Base-by-base conservation (phyloP, 1,284 basidiomycete species). In the Spongispora temasekensis region DNA sequence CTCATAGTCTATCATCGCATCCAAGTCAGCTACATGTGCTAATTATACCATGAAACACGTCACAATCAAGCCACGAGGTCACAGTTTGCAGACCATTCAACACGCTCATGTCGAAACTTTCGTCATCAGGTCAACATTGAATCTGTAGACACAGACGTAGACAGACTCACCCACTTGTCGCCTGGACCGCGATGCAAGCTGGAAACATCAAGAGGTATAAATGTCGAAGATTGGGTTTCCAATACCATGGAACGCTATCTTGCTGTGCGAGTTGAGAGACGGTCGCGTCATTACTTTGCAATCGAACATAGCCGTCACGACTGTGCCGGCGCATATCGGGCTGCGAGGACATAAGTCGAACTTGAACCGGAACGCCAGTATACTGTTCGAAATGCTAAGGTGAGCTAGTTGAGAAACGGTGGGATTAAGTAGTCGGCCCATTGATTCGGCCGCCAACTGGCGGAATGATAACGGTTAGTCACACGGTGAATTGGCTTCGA, bases 111-210 rank as follows among this genome's bases (percentile, higher is more conserved):
- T 69, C 64, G 6, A 68, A 68, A 3, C 67, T 69, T 58, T 55
- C 6, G 30, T 68, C 34, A 62, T 25, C n/a, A 40, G 12, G 9
- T 6, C 15, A 3, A 6, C 8, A 9, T 13, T 1, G 23, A 44
- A 30, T n/a, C 31, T 15, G 4, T 3, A 35, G 7, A 32, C 77
- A 12, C 79, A 80, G 28, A 44, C 25, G 19, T 40, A 32, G 31
- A 32, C 23, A n/a, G 7, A 72, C 81, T 63, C 61, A 80, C 83
- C 84, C 85, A 67, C 79, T 82, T 1, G 85, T 86, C 81, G 85
- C 83, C 67, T 87, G 84, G 17, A 85, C 84, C 25, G 83, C 85
- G 34, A 87, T 80, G 66, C 83, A 85, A 46, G 84, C 83, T 31
- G 84, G 84, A 64, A 85, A 75, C 68, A 86, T 76, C 56, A 85